These are phyloP conservation scores for Coniochaeta prunicola DNA, from an alignment of 2,329 filamentous ascomycete genomes.

Conservation along the genomic window DNA sequence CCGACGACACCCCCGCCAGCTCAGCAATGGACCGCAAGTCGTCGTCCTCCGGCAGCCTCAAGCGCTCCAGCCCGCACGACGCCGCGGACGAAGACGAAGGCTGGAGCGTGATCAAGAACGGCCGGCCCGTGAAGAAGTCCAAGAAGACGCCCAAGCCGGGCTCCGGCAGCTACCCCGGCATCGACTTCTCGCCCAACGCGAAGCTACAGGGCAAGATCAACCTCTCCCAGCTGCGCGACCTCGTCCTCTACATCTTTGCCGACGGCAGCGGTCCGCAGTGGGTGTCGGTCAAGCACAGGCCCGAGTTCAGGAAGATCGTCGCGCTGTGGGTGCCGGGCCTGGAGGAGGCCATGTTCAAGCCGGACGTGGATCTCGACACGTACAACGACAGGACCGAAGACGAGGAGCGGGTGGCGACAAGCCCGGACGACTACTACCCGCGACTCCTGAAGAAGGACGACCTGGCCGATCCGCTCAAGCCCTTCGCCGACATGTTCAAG, in stretches of 20 bases:
- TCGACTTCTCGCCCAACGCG: conserved; percentile 49
- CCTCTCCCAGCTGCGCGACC: conserved; percentile 53
- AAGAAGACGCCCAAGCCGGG: conserved; percentile 54
- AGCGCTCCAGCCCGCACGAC: conserved; percentile 42
- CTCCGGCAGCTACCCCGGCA: conserved; percentile 51
- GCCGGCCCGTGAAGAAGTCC: conserved; percentile 46
- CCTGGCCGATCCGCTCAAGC: conserved; percentile 48
- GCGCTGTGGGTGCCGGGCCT: conserved; percentile 87
- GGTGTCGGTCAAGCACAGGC: conserved; percentile 55
- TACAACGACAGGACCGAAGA: conserved; percentile 32
- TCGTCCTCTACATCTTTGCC: conserved; percentile 60
- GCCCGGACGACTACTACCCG: conserved; percentile 55
- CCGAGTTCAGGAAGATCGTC: conserved; percentile 70
- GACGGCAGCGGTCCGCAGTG: conserved; percentile 59
- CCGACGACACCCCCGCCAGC: conserved; percentile 7
- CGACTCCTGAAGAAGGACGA: conserved; percentile 41
- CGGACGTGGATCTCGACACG: conserved; percentile 39
- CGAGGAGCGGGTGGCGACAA: conserved; percentile 28
- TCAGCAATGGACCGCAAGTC: conserved; percentile 4
- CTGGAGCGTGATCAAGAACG: conserved; percentile 45
- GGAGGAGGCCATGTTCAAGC: conserved; percentile 82
- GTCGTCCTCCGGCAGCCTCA: conserved; percentile 32
- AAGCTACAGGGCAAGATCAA: conserved; percentile 56
- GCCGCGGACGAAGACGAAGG: conserved; percentile 28
- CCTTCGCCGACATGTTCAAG: conserved; percentile 74